Evolutionary conservation across 805 yeast species (phyloP).

Genomic region (Scheffersomyces lignosus): DNA sequence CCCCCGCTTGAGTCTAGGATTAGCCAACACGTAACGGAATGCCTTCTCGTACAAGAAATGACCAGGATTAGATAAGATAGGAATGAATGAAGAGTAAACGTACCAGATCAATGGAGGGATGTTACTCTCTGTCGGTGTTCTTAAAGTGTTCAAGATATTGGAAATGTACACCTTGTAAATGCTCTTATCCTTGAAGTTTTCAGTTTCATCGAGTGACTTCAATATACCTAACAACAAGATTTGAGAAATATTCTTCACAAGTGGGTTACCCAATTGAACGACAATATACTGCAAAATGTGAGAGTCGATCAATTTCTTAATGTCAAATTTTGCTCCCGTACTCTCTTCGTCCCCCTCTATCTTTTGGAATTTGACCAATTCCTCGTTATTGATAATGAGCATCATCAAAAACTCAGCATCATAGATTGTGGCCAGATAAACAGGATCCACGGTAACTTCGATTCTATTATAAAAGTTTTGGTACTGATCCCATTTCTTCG

Average conservation of each 20-base stretch:
- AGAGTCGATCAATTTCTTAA: constrained; percentile 58
- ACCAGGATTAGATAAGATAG: constrained; percentile 65
- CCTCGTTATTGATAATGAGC: constrained; percentile 62
- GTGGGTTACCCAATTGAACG: constrained; percentile 42
- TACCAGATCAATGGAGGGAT: constrained; percentile 54
- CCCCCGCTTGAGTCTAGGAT: constrained; percentile 42
- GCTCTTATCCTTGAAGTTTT: constrained; percentile 53
- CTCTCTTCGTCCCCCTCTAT: constrained; percentile 16
- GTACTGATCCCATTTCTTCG: constrained; percentile 5
- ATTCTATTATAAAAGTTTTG: constrained; percentile 24
- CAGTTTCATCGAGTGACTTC: constrained; percentile 36
- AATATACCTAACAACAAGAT: constrained; percentile 47
- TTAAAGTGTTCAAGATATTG: constrained; percentile 41
- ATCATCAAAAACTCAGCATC: constrained; percentile 73
- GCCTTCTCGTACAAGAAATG: constrained; percentile 74
- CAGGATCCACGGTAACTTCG: constrained; percentile 14
- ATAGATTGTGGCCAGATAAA: constrained; percentile 41
- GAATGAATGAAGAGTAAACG: constrained; percentile 54
- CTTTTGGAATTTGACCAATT: constrained; percentile 44
- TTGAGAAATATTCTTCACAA: constrained; percentile 35
- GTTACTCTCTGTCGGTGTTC: constrained; percentile 14
- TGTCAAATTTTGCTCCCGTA: constrained; percentile 40
- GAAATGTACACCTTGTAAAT: constrained; percentile 55
- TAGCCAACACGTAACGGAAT: constrained; percentile 61
- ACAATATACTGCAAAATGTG: constrained; percentile 53